These are phyloP conservation scores for Tolypocladium sp. DNA, from an alignment of 2,329 filamentous ascomycete species.

Conservation along the genomic window DNA sequence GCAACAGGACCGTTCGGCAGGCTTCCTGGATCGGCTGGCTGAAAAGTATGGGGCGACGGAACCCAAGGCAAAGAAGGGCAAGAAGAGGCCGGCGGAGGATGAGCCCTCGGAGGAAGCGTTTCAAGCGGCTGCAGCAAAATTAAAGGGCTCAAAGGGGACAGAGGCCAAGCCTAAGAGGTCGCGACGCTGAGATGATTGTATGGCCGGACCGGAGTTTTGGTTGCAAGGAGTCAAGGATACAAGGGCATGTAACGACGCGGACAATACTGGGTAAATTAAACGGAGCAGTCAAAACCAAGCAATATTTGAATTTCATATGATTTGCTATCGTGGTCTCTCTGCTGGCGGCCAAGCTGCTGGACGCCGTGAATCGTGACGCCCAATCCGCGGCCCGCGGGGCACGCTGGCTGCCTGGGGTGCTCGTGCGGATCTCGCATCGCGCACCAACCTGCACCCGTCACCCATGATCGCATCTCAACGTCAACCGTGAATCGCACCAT, in stretches of 20 bases:
- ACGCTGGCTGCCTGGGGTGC: not conserved
- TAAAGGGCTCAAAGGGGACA: slow-evolving; percentile 21
- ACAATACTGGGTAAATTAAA: too few relatives aligned
- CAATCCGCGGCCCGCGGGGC: not conserved
- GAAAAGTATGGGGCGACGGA: slow-evolving; percentile 58
- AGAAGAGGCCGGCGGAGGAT: slow-evolving; percentile 49
- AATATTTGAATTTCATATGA: too few relatives aligned
- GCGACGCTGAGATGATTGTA: not conserved
- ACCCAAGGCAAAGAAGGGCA: slow-evolving; percentile 39
- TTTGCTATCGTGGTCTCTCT: too few relatives aligned
- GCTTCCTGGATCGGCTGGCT: slow-evolving; percentile 65
- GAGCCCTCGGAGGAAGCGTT: slow-evolving; percentile 54
- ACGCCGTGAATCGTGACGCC: not conserved
- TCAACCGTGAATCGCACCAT: not conserved
- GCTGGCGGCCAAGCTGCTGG: not conserved
- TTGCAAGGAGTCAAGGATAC: not conserved
- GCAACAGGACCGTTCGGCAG: slow-evolving; percentile 51
- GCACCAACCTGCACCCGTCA: not conserved
- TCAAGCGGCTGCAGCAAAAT: slow-evolving; percentile 43
- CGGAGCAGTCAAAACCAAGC: too few relatives aligned
- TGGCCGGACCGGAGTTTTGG: not conserved
- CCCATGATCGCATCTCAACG: not conserved
- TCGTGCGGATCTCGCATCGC: not conserved
- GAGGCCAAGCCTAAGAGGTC: not conserved
- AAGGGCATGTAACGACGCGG: not conserved